phyloP scores from a whole-genome alignment of 345 rosid genomes.

The Sisymbrium irio region DNA sequence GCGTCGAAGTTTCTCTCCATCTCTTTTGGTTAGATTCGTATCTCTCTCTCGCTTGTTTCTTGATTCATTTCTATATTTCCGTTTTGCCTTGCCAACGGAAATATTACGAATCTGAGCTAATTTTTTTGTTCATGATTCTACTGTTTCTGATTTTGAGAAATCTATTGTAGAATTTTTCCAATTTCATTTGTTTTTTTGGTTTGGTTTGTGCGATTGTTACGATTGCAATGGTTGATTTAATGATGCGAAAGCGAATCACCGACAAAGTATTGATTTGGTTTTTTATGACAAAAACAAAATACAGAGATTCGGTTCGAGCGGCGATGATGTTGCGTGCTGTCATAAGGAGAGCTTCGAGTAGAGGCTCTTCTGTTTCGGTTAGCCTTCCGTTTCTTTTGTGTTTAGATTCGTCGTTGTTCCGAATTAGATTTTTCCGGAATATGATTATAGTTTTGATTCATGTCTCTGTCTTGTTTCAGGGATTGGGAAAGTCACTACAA shows the following conservation, averaged over 20 bases:
- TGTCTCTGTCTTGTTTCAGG: slow-evolving; percentile 35
- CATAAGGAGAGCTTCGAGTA: slow-evolving; percentile 38
- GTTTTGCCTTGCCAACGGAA: background rate
- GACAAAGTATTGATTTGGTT: slow-evolving; percentile 6
- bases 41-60: slow-evolving; percentile 1
- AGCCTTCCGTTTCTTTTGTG: slow-evolving; percentile 3
- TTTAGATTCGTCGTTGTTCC: background rate
- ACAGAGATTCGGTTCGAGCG: slow-evolving; percentile 32
- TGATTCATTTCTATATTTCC: background rate
- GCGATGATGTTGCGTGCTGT: slow-evolving; percentile 49
- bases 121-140: background rate
- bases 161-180: background rate
- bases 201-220: background rate
- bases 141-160: slow-evolving; percentile 12
- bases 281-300: background rate
- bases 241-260: too few relatives aligned
- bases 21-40: slow-evolving; percentile 14
- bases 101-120: slow-evolving; percentile 15
- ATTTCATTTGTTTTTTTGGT: background rate
- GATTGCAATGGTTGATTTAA: too few relatives aligned
- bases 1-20: slow-evolving; percentile 24
- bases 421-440: background rate
- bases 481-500: slow-evolving; percentile 41
- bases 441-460: background rate
- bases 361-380: slow-evolving; percentile 50